Evolutionary conservation across 1,139 yeast genomes (phyloP).

Genomic region (Candida sanyaensis): DNA sequence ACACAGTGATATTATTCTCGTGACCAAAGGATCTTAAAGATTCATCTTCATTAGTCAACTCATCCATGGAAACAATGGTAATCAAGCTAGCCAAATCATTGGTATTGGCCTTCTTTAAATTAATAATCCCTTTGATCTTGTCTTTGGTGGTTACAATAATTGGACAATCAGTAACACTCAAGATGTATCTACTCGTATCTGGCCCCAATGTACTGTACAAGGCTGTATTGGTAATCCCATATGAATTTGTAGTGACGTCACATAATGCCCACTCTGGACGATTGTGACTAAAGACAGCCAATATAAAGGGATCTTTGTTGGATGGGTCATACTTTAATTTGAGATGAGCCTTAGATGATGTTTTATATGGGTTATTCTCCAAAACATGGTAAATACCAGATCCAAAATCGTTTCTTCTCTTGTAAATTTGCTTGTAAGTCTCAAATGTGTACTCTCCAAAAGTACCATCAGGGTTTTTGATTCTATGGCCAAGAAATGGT

Average conservation of each 20-base stretch:
- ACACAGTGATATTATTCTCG: conserved; percentile 29
- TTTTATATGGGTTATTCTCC: conserved; percentile 39
- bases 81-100: conserved; percentile 27
- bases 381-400: conserved; percentile 61
- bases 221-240: conserved; percentile 38
- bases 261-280: conserved; percentile 39
- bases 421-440: conserved; percentile 40
- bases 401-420: conserved; percentile 54
- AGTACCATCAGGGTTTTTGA: conserved; percentile 37
- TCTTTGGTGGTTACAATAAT: conserved; percentile 34
- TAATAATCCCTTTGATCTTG: conserved; percentile 25
- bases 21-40: conserved; percentile 22
- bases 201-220: conserved; percentile 42
- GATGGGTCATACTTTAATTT: conserved; percentile 21
- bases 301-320: conserved; percentile 27
- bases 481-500: conserved; percentile 56
- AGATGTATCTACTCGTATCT: conserved; percentile 33
- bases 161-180: conserved; percentile 34
- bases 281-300: conserved; percentile 37
- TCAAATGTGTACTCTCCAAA: conserved; percentile 50
- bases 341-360: conserved; percentile 26
- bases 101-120: conserved; percentile 25
- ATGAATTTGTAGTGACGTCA: conserved; percentile 37
- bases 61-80: conserved; percentile 38
- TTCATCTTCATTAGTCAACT: conserved; percentile 25